phyloP scores from a whole-genome alignment of 257 asterid genomes.

The Solanum piurae region DNA sequence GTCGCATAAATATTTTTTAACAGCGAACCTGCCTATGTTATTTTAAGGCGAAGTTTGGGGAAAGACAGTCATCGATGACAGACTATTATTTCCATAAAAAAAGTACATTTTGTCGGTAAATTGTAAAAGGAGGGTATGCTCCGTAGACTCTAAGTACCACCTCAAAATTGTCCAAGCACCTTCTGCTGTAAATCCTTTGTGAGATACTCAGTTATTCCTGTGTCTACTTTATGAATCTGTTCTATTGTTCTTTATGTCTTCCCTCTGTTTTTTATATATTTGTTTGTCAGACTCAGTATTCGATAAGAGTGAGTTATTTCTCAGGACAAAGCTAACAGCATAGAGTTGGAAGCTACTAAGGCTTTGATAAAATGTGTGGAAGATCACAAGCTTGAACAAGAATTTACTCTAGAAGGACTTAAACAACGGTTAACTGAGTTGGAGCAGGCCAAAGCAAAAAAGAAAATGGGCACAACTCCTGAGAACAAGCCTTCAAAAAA shows the following conservation, averaged over 20 bases:
- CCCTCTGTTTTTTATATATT: not conserved
- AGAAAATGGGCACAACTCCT: not conserved
- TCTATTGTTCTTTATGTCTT: not conserved
- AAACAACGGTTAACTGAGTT: constrained; percentile 6
- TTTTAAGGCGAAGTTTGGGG: not conserved
- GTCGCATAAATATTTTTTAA: not conserved
- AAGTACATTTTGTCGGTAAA: not conserved
- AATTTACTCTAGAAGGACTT: constrained; percentile 2
- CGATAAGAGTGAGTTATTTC: not conserved
- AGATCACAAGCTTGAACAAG: constrained; percentile 11
- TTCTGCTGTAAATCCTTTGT: not conserved
- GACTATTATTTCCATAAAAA: not conserved
- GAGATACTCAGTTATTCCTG: not conserved
- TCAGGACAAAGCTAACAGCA: constrained; percentile 15
- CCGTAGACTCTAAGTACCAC: not conserved
- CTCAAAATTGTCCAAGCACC: not conserved
- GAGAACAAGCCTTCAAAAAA: constrained; percentile 3
- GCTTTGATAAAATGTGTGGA: constrained; percentile 17
- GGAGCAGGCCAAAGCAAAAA: constrained; percentile 10
- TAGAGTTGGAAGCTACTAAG: constrained; percentile 9
- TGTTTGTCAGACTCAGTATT: not conserved
- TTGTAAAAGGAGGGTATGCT: not conserved
- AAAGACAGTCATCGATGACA: not conserved
- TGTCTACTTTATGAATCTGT: not conserved
- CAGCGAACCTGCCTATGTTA: not conserved